Evolutionary conservation across 2,329 filamentous ascomycete species (phyloP).

Genomic region (Fusarium newnesense): DNA sequence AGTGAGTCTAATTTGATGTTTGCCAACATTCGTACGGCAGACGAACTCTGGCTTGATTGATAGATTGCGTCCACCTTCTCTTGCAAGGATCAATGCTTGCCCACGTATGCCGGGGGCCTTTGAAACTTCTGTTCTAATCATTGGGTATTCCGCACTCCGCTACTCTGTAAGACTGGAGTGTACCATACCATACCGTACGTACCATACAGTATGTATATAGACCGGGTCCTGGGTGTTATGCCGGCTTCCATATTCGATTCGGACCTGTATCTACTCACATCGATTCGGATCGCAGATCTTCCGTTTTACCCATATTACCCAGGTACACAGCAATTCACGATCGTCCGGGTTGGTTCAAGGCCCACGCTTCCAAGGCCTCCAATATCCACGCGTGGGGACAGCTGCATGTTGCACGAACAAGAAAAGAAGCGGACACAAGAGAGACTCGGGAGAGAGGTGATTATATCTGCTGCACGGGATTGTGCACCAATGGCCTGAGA

Average conservation of each 20-base stretch:
- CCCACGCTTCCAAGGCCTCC: constrained; percentile 18
- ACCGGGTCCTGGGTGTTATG: constrained; percentile 28
- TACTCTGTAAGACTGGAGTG: constrained; percentile 4
- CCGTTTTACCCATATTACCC: constrained; percentile 13
- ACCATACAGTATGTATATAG: constrained; percentile 25
- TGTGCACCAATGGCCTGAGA: constrained; percentile 42
- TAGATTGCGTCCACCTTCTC: constrained; percentile 6
- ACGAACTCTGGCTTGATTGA: constrained; percentile 6
- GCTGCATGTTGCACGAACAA: constrained; percentile 39
- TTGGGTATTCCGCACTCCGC: neutral
- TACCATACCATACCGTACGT: constrained; percentile 5
- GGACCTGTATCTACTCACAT: constrained; percentile 9
- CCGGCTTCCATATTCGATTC: constrained; percentile 3
- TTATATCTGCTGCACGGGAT: constrained; percentile 34
- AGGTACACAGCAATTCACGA: constrained; percentile 18
- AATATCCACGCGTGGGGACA: constrained; percentile 35
- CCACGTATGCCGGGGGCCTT: constrained; percentile 14
- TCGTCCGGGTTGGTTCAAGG: constrained; percentile 21
- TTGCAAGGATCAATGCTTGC: constrained; percentile 16
- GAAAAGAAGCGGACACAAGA: constrained; percentile 24
- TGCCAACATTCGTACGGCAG: neutral
- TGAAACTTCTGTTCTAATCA: constrained; percentile 17
- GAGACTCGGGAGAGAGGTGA: constrained; percentile 18
- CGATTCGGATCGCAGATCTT: constrained; percentile 31
- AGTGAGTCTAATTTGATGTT: constrained; percentile 13